A percentile compares a stretch with the other conserved stretches of the same genome.
Evolutionary conservation across 371 early-diverging fungal species (phyloP).

Genomic region (Globomyces sp.): DNA sequence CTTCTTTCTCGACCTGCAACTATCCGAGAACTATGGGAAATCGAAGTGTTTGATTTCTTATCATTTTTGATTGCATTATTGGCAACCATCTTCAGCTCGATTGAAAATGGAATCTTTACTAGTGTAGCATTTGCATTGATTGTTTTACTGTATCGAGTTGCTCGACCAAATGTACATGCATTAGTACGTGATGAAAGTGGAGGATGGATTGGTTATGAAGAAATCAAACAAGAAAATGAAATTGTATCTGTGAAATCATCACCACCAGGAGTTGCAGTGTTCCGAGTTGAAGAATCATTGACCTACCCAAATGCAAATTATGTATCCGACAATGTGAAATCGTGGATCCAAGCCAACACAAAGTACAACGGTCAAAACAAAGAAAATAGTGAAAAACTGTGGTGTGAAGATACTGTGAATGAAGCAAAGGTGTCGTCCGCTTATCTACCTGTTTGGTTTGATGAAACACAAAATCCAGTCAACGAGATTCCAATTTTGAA

Average conservation of each 20-base stretch:
- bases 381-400: slow-evolving; percentile 26
- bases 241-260: background rate
- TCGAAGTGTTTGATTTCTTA: slow-evolving; percentile 32
- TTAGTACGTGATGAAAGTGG: slow-evolving; percentile 35
- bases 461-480: background rate
- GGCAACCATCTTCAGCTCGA: slow-evolving; percentile 65
- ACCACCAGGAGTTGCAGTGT: slow-evolving; percentile 60
- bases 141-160: slow-evolving; percentile 66
- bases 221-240: slow-evolving; percentile 13
- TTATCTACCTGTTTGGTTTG: slow-evolving; percentile 36
- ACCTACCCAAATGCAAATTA: slow-evolving; percentile 70
- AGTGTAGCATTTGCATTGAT: slow-evolving; percentile 62
- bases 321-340: slow-evolving; percentile 27
- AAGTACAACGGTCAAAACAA: slow-evolving; percentile 38
- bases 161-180: slow-evolving; percentile 55
- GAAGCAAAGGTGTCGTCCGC: slow-evolving; percentile 12
- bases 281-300: slow-evolving; percentile 66
- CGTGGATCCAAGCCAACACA: slow-evolving; percentile 22
- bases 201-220: slow-evolving; percentile 26
- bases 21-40: slow-evolving; percentile 30
- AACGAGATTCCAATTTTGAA: slow-evolving; percentile 54
- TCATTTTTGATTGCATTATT: slow-evolving; percentile 49
- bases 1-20: slow-evolving; percentile 56
- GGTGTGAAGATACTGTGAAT: slow-evolving; percentile 22
- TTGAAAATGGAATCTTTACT: slow-evolving; percentile 68